phyloP scores from a whole-genome alignment of 768 basidiomycete species.

The Mycena amicta region DNA sequence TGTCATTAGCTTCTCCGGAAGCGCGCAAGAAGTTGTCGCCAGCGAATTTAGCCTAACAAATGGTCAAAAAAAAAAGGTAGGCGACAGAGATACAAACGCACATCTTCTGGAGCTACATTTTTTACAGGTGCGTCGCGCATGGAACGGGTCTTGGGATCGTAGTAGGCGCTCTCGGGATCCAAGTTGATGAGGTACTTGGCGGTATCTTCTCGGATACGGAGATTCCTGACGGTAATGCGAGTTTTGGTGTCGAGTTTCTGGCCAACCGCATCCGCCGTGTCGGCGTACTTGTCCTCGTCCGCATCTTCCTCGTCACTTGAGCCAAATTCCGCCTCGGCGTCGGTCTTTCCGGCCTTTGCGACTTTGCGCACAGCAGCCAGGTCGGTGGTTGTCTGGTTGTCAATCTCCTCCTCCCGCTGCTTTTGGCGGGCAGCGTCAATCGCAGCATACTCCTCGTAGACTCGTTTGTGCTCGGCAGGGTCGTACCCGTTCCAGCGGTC shows the following conservation, averaged over 20 bases:
- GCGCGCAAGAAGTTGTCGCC: conserved; percentile 95
- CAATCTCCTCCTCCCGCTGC: conserved; percentile 94
- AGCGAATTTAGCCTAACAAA: conserved; percentile 76
- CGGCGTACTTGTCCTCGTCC: conserved; percentile 98
- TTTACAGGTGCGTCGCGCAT: conserved; percentile 96
- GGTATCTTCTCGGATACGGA: conserved; percentile 98
- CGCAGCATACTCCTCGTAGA: conserved; percentile 94
- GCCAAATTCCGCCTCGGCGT: conserved; percentile 91
- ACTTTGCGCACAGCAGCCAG: conserved; percentile 89
- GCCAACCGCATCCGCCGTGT: conserved; percentile 95
- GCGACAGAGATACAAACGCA: too few relatives aligned
- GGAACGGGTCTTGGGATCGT: conserved; percentile 98
- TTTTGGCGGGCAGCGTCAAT: conserved; percentile 90
- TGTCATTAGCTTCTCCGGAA: conserved; percentile 90
- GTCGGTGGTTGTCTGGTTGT: conserved; percentile 94
- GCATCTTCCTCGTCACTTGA: conserved; percentile 95
- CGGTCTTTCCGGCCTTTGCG: conserved; percentile 85
- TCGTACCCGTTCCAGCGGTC: conserved; percentile 99
- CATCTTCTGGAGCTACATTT: conserved; percentile 83
- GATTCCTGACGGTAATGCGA: conserved; percentile 95
- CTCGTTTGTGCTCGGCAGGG: conserved; percentile 77
- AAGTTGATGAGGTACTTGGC: conserved; percentile 98
- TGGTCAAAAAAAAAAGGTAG: too few relatives aligned
- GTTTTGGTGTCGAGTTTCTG: conserved; percentile 99
- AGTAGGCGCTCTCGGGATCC: conserved; percentile 94